Evolutionary conservation across 371 early-diverging fungal species (phyloP), one percentile per base, ranked within the genome.

Genomic region (Nematocida sp.): DNA sequence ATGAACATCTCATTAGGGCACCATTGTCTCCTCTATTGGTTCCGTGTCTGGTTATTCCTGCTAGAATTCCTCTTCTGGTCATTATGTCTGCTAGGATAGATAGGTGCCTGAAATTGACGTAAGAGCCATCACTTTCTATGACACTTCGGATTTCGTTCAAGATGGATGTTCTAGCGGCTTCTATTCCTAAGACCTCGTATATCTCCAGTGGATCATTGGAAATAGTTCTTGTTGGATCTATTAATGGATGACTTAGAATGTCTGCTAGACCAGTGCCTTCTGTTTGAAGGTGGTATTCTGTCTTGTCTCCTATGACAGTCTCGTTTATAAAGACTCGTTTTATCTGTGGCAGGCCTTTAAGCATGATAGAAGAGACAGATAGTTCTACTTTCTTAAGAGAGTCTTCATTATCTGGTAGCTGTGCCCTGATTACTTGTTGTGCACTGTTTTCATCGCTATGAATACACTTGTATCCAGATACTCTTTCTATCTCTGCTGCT

Each of bases 11-110:
- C 87, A 93, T 94, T 57, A 97, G 85, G 13, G 93, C 95, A 61
- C 95, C 92, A 21, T 47, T 48, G n/a, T 66, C 75, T 54, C 93
- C 89, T 63, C 95, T 88, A 82, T 96, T 97, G 81, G 95, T 95
- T 79, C 97, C 97, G 80, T 97, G 97, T 63, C 97, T 89, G 17
- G 97, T 95, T 75, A 99, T 96, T 37, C 96, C 94, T 87, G 92
- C 91, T 65, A 96, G 79, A 64, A 86, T 84, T 53, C 97, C 99
- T 40, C 90, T 88, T 61, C 90, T 86, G 17, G 95, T 95, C 99
- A 97, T 97, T 38, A 94, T 89, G 85, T 97, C 97, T 75, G 90
- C 90, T 55, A 97, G 87, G 78, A 96, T 83, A 34, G 92, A 87
- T 83, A 97, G 84, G 80, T 99, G 97, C 63, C 99, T 88, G 82